Percentiles rank a stretch among this genome's conserved stretches.
Conservation (phyloP, 1,284 basidiomycete genomes). For the Heimioporus retisporus region DNA sequence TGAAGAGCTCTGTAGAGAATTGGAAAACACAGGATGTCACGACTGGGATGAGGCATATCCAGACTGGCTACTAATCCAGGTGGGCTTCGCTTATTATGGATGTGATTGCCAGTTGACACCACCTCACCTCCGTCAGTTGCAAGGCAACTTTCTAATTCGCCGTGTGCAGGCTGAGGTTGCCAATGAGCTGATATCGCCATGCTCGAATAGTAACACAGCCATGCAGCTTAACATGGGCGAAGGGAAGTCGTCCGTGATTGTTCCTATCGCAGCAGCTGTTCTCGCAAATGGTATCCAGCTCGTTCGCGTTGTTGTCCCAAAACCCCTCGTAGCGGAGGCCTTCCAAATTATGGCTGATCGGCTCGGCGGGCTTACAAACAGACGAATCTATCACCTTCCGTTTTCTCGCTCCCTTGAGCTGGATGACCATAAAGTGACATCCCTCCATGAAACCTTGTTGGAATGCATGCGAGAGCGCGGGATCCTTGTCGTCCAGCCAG, state of each 20-base stretch:
- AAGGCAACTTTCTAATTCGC: slow-evolving; percentile 25
- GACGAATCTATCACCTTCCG: slow-evolving; percentile 8
- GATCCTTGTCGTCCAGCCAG: no score
- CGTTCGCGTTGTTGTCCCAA: not conserved
- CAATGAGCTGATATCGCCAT: no score
- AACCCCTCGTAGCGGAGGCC: not conserved
- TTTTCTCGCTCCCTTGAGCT: not conserved
- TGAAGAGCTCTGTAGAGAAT: slow-evolving; percentile 30
- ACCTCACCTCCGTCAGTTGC: slow-evolving; percentile 43
- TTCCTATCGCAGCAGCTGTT: not conserved
- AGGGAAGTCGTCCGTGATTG: slow-evolving; percentile 7
- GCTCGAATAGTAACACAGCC: not conserved
- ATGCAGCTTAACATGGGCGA: not conserved
- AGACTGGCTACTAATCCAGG: no score
- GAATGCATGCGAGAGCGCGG: no score
- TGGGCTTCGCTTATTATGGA: not conserved
- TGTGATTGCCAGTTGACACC: not conserved
- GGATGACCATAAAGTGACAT: not conserved
- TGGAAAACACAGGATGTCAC: no score
- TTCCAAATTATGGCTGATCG: slow-evolving; percentile 5
- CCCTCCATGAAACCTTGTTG: not conserved
- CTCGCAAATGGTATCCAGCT: slow-evolving; percentile 3
- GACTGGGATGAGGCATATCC: no score
- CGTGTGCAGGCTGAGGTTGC: slow-evolving; percentile 1
- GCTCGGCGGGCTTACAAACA: slow-evolving; percentile 6